These are phyloP conservation scores for Leptographium wingfieldii DNA, from an alignment of 2,329 filamentous ascomycete species.

Conservation along the genomic window DNA sequence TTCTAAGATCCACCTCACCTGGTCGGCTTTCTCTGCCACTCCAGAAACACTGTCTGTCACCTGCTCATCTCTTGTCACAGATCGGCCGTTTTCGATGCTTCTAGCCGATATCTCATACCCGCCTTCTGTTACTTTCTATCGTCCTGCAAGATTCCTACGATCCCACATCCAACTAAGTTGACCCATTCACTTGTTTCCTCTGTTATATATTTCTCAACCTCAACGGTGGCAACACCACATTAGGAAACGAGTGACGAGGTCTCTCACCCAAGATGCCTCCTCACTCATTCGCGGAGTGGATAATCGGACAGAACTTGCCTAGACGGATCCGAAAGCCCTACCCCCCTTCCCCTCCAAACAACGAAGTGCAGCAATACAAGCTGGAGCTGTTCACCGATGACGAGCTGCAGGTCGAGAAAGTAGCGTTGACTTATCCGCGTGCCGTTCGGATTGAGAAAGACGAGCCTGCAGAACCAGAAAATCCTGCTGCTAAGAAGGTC, in stretches of 20 bases:
- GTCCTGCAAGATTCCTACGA: no score
- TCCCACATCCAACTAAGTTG: not conserved
- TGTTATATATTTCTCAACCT: not conserved
- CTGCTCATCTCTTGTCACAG: not conserved
- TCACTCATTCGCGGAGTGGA: conserved; percentile 27
- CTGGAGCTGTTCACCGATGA: conserved; percentile 38
- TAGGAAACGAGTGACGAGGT: not conserved
- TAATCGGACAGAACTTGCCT: conserved; percentile 25
- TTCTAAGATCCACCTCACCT: not conserved
- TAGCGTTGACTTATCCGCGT: conserved; percentile 37
- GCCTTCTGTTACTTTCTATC: not conserved
- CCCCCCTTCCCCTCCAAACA: conserved; percentile 2
- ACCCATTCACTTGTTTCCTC: not conserved
- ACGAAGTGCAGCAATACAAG: conserved; percentile 20
- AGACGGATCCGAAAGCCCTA: not conserved
- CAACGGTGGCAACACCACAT: not conserved
- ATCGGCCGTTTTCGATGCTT: no score
- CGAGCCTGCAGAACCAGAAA: not conserved
- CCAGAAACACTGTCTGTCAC: not conserved
- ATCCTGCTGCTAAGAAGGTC: conserved; percentile 26
- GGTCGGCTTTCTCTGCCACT: not conserved
- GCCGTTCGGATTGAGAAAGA: conserved; percentile 11
- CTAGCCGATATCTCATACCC: no score
- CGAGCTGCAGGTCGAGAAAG: conserved; percentile 34
- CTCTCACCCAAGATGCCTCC: conserved; percentile 21